Conservation (phyloP, 108 stramenopile species). For the Discostella pseudostelligera region DNA sequence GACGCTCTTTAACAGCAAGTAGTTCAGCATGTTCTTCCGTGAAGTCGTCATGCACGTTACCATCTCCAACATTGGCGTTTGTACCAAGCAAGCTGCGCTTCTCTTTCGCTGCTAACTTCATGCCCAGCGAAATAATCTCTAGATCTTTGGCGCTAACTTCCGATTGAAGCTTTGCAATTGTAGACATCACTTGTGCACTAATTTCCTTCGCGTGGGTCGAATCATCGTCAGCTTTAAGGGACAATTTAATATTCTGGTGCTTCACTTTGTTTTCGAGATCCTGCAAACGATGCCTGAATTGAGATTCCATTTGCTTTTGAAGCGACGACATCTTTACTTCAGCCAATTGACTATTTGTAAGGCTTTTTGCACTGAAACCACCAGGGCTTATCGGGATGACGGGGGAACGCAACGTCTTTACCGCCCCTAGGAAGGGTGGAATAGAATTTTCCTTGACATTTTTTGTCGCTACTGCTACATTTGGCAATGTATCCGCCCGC, state of each 20-base stretch:
- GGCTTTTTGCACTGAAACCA: background rate
- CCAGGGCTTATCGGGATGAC: background rate
- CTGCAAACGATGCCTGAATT: constrained; percentile 39
- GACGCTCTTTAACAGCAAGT: background rate
- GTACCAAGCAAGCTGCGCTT: background rate
- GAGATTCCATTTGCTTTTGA: constrained; percentile 44
- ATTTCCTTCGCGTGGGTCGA: constrained; percentile 11
- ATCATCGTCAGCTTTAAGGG: constrained; percentile 5
- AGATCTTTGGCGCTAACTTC: constrained; percentile 48
- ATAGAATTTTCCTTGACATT: background rate
- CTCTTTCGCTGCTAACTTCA: constrained; percentile 21
- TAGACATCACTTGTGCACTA: constrained; percentile 24
- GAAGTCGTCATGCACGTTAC: constrained; percentile 18
- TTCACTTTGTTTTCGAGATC: constrained; percentile 39
- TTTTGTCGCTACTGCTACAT: background rate
- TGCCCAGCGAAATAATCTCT: constrained; percentile 39
- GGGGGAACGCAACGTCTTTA: background rate
- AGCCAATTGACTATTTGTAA: constrained; percentile 23
- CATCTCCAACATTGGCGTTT: constrained; percentile 27
- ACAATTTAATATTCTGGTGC: constrained; percentile 17
- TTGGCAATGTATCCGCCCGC: background rate
- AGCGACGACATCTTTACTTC: constrained; percentile 37
- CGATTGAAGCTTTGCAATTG: constrained; percentile 25
- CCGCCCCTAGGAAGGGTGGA: background rate
- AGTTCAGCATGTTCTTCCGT: background rate